Evolutionary conservation across 2,329 filamentous ascomycete genomes (phyloP).

Genomic region (Arthrobotrys entomopaga): DNA sequence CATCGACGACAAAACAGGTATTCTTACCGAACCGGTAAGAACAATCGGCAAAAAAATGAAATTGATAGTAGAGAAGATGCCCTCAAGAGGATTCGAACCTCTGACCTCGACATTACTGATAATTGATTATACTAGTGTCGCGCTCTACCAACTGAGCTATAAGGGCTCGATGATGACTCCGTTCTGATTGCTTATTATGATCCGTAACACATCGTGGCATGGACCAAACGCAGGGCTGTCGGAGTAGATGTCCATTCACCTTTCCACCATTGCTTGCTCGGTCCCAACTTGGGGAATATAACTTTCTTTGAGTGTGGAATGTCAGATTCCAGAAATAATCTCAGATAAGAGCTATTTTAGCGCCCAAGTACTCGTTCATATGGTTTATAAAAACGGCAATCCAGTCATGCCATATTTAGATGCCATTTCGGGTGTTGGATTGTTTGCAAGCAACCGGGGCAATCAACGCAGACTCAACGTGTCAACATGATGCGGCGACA

Average conservation of each 20-base stretch:
- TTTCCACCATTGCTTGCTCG: background rate
- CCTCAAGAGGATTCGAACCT: conserved; percentile 52
- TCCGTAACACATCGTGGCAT: background rate
- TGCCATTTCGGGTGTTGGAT: too few species aligned
- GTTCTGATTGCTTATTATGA: background rate
- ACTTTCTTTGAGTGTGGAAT: too few species aligned
- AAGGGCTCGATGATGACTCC: conserved; percentile 22
- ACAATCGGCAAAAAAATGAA: background rate
- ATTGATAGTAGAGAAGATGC: conserved; percentile 11
- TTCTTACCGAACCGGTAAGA: background rate
- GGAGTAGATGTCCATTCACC: background rate
- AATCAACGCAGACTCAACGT: too few species aligned
- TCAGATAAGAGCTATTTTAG: too few species aligned
- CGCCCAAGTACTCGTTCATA: too few species aligned
- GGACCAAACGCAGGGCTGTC: background rate
- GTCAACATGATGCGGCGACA: too few species aligned
- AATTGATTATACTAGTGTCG: conserved; percentile 35
- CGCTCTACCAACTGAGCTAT: conserved; percentile 55
- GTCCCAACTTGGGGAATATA: too few species aligned
- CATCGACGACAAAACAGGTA: background rate
- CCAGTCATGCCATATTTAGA: background rate
- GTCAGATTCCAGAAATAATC: too few species aligned
- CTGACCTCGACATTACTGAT: conserved; percentile 40
- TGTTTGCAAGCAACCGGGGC: too few species aligned
- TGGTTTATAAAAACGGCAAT: too few species aligned